These are phyloP conservation scores for Erysimum cheiri DNA, from an alignment of 441 rosid species.

Conservation along the genomic window DNA sequence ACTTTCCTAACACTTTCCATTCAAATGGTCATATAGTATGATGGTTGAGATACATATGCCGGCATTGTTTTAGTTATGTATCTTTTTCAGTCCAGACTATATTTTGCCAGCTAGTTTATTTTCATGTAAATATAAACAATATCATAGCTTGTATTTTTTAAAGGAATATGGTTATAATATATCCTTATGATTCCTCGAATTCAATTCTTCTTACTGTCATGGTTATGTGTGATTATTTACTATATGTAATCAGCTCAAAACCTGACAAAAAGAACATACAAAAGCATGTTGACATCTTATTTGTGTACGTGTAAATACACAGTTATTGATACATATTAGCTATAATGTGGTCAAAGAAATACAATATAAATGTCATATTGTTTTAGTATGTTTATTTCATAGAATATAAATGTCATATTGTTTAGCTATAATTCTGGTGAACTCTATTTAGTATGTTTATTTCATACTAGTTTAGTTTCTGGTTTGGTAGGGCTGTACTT, in stretches of 20 bases:
- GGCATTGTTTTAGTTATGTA: not conserved
- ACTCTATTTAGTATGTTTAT: not conserved
- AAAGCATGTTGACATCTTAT: constrained; percentile 2
- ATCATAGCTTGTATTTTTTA: too few species aligned
- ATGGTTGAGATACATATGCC: not conserved
- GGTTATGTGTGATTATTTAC: not conserved
- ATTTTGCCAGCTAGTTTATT: too few species aligned
- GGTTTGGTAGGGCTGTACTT: not conserved
- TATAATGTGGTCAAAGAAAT: not conserved
- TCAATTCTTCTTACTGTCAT: not conserved
- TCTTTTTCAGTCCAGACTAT: not conserved
- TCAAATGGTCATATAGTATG: too few species aligned
- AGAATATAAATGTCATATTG: not conserved
- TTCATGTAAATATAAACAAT: too few species aligned
- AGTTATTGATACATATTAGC: not conserved
- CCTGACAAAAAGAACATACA: not conserved
- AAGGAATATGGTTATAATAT: too few species aligned
- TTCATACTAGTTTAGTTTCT: not conserved
- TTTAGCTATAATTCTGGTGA: not conserved
- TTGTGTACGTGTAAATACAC: not conserved
- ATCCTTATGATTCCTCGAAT: not conserved
- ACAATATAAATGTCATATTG: not conserved
- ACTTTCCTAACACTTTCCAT: too few species aligned
- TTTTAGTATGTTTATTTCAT: not conserved
- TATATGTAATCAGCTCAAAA: not conserved